Base-by-base conservation (phyloP, 441 rosid genomes). In the Populus tomentosa region DNA sequence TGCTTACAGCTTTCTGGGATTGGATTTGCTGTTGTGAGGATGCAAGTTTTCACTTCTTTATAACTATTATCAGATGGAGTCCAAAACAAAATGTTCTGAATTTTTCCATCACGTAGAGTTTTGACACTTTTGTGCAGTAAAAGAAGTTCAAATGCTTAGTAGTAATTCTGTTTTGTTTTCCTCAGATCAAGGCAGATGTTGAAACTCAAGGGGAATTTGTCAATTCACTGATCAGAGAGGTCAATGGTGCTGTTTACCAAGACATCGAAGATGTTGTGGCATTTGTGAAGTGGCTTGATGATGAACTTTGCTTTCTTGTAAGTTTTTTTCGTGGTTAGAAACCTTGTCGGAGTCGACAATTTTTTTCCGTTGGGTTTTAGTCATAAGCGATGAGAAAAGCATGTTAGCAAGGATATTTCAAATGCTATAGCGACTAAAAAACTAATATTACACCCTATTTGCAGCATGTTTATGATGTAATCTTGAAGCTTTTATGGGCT, bases 211-310 rank as follows among this genome's bases (percentile, higher is more conserved):
- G 91, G 33, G 92, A 90, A 78, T 91, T 91, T 61, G 91, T 91
- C 69, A 89, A 89, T 78, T 87, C 89, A 5, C 74, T 91, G 80
- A 90, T 91, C 75, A 84, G 85, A 78, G 96, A 90, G 82, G 90
- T 91, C 76, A 89, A 86, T 10, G 74, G 75, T 82, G 96, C 96
- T 4, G 88, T 82, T 79, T 91, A 85, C 83, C 83, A 82, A 79
- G 78, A 87, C 76, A 91, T 91, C 50, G 94, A 91, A 82, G 96
- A 90, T 80, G 96, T 91, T 20, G 91, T 82, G 68, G 94, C 90
- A 18, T 91, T 91, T 78, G 92, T 91, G 80, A 90, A 90, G 85
- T 91, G 96, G 96, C 94, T 91, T 66, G 96, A 91, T 69, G 96
- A 91, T 71, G 96, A 91, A 80, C 96, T 91, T 76, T 86, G 90